Conservation (phyloP, 2,329 filamentous ascomycete species). For the Zymoseptoria crescenta region DNA sequence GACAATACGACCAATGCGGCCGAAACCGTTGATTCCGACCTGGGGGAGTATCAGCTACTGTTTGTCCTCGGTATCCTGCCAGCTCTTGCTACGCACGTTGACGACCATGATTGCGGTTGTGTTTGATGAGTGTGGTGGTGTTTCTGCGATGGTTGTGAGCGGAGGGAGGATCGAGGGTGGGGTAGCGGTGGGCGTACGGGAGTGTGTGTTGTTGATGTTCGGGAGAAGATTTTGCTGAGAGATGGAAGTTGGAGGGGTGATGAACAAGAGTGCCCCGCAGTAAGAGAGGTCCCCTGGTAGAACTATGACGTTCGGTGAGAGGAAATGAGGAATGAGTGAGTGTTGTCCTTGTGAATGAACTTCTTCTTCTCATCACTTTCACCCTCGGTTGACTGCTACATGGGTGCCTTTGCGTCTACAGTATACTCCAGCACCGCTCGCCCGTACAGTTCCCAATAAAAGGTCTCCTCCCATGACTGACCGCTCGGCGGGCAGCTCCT, state of each 20-base stretch:
- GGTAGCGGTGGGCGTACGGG: background rate
- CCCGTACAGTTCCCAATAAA: background rate
- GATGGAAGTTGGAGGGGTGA: conserved; percentile 1
- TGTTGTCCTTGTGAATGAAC: no score
- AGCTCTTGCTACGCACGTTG: conserved; percentile 32
- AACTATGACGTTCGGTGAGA: background rate
- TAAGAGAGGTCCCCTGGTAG: background rate
- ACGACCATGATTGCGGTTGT: conserved; percentile 36
- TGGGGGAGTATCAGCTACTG: conserved; percentile 32
- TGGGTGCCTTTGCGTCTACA: no score
- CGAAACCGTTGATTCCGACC: conserved; percentile 99
- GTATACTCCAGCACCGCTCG: conserved; percentile 4
- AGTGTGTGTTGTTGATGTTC: background rate
- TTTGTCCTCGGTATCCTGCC: conserved; percentile 6
- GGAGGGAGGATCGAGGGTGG: background rate
- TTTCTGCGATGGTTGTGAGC: conserved; percentile 9
- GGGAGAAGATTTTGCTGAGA: conserved; percentile 2
- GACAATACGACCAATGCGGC: conserved; percentile 97
- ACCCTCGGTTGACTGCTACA: background rate
- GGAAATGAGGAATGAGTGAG: no score
- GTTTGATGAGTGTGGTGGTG: conserved; percentile 4
- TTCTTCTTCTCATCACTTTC: background rate
- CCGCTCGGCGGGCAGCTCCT: background rate
- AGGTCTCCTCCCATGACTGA: background rate
- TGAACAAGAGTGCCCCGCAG: background rate